phyloP scores from a whole-genome alignment of 2,329 filamentous ascomycete species.

The Fusarium sp. region DNA sequence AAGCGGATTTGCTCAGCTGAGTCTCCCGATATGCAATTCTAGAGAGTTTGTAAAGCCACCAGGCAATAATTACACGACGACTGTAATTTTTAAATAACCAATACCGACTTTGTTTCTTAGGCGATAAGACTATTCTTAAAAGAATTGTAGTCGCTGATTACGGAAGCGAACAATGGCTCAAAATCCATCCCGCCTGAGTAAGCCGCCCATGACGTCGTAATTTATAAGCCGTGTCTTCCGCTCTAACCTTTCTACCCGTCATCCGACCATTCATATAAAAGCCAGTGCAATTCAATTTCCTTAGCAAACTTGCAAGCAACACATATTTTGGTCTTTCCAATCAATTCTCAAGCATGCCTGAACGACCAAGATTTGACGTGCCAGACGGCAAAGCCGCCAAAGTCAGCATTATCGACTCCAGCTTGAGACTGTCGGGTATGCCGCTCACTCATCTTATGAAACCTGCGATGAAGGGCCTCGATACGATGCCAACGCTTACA shows the following conservation, averaged over 20 bases:
- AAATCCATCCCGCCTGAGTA: too few species aligned
- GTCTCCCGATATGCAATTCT: too few species aligned
- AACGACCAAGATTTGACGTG: not conserved
- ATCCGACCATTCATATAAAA: not conserved
- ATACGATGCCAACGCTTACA: not conserved
- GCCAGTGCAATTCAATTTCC: rapidly evolving
- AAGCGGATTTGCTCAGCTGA: too few species aligned
- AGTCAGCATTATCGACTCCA: constrained; percentile 21
- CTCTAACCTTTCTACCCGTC: too few species aligned
- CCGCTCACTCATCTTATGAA: not conserved
- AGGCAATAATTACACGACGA: too few species aligned
- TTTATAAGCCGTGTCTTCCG: not conserved
- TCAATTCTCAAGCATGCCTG: too few species aligned
- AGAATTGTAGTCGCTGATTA: rapidly evolving
- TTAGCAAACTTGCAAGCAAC: rapidly evolving
- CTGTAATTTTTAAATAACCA: too few species aligned
- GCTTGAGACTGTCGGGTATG: constrained; percentile 2
- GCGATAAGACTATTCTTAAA: too few species aligned
- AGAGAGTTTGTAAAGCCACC: too few species aligned
- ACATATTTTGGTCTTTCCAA: too few species aligned
- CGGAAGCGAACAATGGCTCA: too few species aligned
- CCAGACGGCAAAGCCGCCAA: not conserved
- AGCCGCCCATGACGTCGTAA: not conserved
- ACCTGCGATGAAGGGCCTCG: not conserved
- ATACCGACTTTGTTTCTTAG: too few species aligned